Evolutionary conservation across 2,329 filamentous ascomycete species (phyloP).

Genomic region (Fusarium sp.): DNA sequence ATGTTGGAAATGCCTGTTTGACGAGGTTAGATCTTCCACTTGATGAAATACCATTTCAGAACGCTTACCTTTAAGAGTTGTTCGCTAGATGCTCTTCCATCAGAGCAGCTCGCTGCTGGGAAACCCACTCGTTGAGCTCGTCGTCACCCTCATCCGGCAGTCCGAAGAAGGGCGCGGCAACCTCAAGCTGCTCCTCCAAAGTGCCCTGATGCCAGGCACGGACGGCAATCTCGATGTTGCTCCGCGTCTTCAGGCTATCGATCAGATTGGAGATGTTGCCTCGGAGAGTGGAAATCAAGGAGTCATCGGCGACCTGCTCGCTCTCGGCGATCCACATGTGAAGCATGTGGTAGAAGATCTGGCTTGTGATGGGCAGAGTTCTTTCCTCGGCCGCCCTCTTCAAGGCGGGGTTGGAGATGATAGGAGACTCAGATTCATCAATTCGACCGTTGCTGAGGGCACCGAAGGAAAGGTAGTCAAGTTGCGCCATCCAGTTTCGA

Average conservation of each 20-base stretch:
- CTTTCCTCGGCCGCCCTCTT: neutral
- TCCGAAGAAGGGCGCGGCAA: neutral
- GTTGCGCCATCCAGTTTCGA: neutral
- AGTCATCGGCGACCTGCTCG: neutral
- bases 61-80: neutral
- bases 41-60: neutral
- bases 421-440: neutral
- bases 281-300: neutral
- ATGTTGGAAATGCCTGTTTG: neutral
- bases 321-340: neutral
- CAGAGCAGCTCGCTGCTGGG: neutral
- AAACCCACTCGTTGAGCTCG: neutral
- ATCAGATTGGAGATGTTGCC: neutral
- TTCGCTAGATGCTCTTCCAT: neutral
- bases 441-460: neutral
- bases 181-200: neutral
- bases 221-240: neutral
- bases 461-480: neutral
- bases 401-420: neutral
- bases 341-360: neutral
- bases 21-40: neutral
- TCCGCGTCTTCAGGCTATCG: neutral
- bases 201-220: neutral
- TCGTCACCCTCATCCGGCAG: neutral
- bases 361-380: neutral